Evolutionary conservation across 2,329 filamentous ascomycete genomes (phyloP), one percentile per base, ranked within the genome.

Genomic region (Colletotrichum sp.): DNA sequence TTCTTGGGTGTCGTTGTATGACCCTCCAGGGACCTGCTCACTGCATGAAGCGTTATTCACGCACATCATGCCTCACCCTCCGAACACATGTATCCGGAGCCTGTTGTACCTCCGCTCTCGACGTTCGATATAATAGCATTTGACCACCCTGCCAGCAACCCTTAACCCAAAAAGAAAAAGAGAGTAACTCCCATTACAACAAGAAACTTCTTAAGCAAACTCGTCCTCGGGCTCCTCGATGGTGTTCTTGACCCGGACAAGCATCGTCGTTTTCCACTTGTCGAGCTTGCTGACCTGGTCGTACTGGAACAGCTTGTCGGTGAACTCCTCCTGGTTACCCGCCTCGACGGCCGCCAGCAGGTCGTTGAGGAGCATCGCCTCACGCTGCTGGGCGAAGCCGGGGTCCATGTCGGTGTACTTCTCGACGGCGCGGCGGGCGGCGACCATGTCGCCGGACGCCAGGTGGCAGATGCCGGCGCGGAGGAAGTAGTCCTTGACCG

Each of bases 401-500:
- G 93, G 92, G 82, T 98, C 95, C 81, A 94, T 89, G 71, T 97
- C 95, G 77, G 91, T 88, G 87, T 98, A 98, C 79, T 91, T 92
- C 81, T 97, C 94, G 26, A 98, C 87, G 34, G 96, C 96, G 66
- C 95, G 91, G 82, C 93, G 93, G 21, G 93, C 91, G 64, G 93
- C 94, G 70, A 98, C 94, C 80, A 94, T 87, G 83, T 98, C 96
- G 76, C 89, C 88, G 21, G 88, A 89, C 52, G 91, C 92, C 48
- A 98, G 89, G 83, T 98, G 94, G 87, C 96, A 98, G 82, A 98
- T 94, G 36, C 96, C 96, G 1, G 95, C 95, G 87, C 98, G 98
- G 81, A 98, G 90, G 81, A 98, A 93, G 87, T 98, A 98, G 79
- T 98, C 96, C 86, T 98, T 98, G 78, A 98, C 95, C 64, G 92